Base-by-base conservation (phyloP, 176 grass and related monocot genomes). In the Carex cristatella region DNA sequence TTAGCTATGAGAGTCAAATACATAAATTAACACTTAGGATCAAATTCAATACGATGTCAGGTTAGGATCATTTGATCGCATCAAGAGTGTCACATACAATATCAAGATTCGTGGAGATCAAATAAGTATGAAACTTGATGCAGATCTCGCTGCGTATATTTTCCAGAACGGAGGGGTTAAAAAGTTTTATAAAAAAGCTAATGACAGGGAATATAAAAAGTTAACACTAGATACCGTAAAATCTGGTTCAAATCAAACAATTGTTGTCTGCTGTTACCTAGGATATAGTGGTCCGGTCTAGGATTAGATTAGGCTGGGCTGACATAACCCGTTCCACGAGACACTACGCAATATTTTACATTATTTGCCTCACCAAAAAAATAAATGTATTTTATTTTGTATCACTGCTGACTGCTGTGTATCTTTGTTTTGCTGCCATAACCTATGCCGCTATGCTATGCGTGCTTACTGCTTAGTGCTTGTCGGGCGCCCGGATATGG, bases 311-410 rank as follows among this genome's bases (percentile, higher is more conserved):
- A 65, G 61, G 38, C 62, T 27, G 7, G 35, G 12, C 80, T 83
- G 81, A 83, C 81, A 83, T 32, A 60, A 83, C 19, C 63, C 81
- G 12, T 66, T 83, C 23, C 63, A 83, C 81, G 27, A 83, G 62
- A 83, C 79, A 53, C 16, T 18, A 6, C 62, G 14, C 19, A 48
- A 51, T 64, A 42, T 19, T 65, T 65, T 13, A 46, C 33, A 28
- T 55, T 79, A 56, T 15, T 37, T 67, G 15, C 12, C 65, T 33
- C 65, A 15, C 35, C 28, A 0, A 35, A 67, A 11, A 33, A 64
- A 10, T 11, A 10, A 23, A 23, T 23, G 23, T 23, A 23, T 23
- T 23, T 23, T 33, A 30, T 56, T 33, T 79, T 32, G 31, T 79
- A n/a, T 57, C 35, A 79, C 11, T 74, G 10, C 48, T 19, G 1